Percentiles rank a stretch among this genome's conserved stretches.
Conservation (phyloP, 176 grass and related monocot genomes). For the barley (Hordeum vulgare) region MorexV3_pseudomolecules_assembly NC_058523.1:127590939-127591438, state of each 20-base stretch:
- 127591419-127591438: conserved; percentile 77
- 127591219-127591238: background rate
- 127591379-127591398: conserved; percentile 89
- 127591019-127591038: background rate
- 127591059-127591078: background rate
- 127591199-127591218: background rate
- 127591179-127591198: conserved; percentile 4
- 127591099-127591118: background rate
- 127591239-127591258: conserved; percentile 48
- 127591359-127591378: conserved; percentile 10
- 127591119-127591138: background rate
- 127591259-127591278: conserved; percentile 78
- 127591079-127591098: background rate
- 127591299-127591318: conserved; percentile 14
- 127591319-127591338: conserved; percentile 2
- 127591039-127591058: background rate
- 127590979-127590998: background rate
- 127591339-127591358: background rate
- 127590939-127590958: background rate
- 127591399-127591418: conserved; percentile 70
- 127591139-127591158: background rate
- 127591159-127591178: background rate
- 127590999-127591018: background rate
- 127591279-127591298: conserved; percentile 67
- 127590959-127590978: background rate